These are phyloP conservation scores for Aspergillus japonicus DNA, from an alignment of 2,329 filamentous ascomycete species.

Conservation along the genomic window DNA sequence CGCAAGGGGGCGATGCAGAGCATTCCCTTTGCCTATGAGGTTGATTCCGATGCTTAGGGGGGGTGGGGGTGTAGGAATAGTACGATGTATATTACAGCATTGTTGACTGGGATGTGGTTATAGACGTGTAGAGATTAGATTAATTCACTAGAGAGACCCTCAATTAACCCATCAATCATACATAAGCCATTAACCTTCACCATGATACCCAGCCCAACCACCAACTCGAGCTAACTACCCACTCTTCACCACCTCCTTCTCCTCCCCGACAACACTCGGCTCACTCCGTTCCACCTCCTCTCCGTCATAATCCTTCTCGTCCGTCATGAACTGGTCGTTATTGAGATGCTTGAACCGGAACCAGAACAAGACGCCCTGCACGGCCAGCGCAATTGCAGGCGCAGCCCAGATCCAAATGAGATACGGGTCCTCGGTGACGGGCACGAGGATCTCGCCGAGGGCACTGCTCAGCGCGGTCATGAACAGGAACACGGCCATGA, in stretches of 20 bases:
- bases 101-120: too few species aligned
- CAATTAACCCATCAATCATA: too few species aligned
- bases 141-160: too few species aligned
- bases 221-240: background rate
- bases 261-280: background rate
- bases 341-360: constrained; percentile 49
- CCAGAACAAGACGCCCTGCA: constrained; percentile 51
- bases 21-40: constrained; percentile 50
- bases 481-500: constrained; percentile 45
- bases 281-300: background rate
- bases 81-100: too few species aligned
- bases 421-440: constrained; percentile 48
- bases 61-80: too few species aligned
- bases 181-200: too few species aligned
- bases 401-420: constrained; percentile 52
- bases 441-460: constrained; percentile 44
- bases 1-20: constrained; percentile 48
- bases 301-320: constrained; percentile 14
- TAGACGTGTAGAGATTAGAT: too few species aligned
- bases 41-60: constrained; percentile 10
- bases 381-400: constrained; percentile 49
- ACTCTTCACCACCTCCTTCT: background rate
- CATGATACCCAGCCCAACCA: too few species aligned
- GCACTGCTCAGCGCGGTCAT: constrained; percentile 41
- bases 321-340: constrained; percentile 48